Evolutionary conservation across 306 rosid species (phyloP).

Genomic region (Vigna angularis): DNA sequence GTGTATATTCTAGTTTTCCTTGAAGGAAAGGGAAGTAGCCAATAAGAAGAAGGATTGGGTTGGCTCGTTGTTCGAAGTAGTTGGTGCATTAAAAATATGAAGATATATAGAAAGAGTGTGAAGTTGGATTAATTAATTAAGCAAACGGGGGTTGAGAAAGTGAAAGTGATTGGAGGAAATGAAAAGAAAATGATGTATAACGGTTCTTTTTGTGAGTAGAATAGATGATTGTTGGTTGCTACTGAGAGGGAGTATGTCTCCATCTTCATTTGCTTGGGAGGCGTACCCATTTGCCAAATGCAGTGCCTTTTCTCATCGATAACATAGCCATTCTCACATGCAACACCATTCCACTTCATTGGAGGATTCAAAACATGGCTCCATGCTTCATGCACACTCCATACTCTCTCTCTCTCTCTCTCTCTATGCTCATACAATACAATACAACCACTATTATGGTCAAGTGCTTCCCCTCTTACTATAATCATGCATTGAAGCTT

Average conservation of each 20-base stretch:
- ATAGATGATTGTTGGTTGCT: neutral
- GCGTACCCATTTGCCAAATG: conserved; percentile 56
- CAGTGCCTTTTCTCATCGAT: conserved; percentile 55
- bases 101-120: conserved; percentile 27
- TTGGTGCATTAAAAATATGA: conserved; percentile 34
- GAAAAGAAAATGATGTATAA: conserved; percentile 55
- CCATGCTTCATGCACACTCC: conserved; percentile 45
- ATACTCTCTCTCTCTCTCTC: too few species aligned
- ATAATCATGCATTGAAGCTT: conserved; percentile 42
- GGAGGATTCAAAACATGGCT: conserved; percentile 57
- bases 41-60: conserved; percentile 37
- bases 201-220: conserved; percentile 45
- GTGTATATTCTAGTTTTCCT: conserved; percentile 51
- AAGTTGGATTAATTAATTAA: conserved; percentile 39
- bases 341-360: conserved; percentile 40
- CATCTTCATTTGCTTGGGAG: conserved; percentile 56
- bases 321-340: conserved; percentile 58
- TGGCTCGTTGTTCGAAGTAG: conserved; percentile 43
- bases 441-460: conserved; percentile 29
- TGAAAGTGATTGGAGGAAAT: conserved; percentile 42
- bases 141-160: conserved; percentile 44
- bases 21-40: conserved; percentile 50
- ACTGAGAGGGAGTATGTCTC: conserved; percentile 10
- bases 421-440: too few species aligned
- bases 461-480: conserved; percentile 26